Conservation (phyloP, 2,329 filamentous ascomycete genomes). For the Claviceps spartinae region DNA sequence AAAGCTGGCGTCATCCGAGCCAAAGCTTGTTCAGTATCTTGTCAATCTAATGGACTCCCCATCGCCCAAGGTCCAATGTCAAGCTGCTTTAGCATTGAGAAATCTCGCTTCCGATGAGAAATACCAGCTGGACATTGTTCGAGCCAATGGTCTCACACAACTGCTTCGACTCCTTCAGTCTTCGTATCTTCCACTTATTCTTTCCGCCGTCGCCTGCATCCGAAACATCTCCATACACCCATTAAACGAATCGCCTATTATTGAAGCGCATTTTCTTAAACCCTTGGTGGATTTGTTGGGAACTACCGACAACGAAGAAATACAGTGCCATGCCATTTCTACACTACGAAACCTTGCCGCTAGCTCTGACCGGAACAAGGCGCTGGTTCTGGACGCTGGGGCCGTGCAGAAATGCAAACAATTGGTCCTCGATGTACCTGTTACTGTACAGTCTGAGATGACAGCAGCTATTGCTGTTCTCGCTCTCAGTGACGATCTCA, state of each 20-base stretch:
- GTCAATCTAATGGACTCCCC: constrained; percentile 96
- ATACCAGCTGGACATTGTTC: constrained; percentile 95
- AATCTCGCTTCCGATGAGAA: constrained; percentile 97
- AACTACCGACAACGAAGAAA: constrained; percentile 95
- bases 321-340: constrained; percentile 96
- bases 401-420: constrained; percentile 99
- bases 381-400: constrained; percentile 89
- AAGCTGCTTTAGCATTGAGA: constrained; percentile 83
- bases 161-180: constrained; percentile 85
- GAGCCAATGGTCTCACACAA: constrained; percentile 70
- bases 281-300: constrained; percentile 87
- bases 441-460: constrained; percentile 97
- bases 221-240: constrained; percentile 98
- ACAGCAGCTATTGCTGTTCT: constrained; percentile 97
- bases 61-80: constrained; percentile 94
- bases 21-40: constrained; percentile 80
- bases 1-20: constrained; percentile 80
- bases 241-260: constrained; percentile 94
- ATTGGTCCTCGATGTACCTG: constrained; percentile 78
- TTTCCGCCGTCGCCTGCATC: constrained; percentile 95
- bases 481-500: constrained; percentile 88
- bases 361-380: constrained; percentile 95
- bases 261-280: constrained; percentile 90
- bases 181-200: constrained; percentile 86
- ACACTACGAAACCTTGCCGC: constrained; percentile 90